These are phyloP conservation scores for Starmerella bombi DNA, from an alignment of 805 yeast species.

Conservation along the genomic window DNA sequence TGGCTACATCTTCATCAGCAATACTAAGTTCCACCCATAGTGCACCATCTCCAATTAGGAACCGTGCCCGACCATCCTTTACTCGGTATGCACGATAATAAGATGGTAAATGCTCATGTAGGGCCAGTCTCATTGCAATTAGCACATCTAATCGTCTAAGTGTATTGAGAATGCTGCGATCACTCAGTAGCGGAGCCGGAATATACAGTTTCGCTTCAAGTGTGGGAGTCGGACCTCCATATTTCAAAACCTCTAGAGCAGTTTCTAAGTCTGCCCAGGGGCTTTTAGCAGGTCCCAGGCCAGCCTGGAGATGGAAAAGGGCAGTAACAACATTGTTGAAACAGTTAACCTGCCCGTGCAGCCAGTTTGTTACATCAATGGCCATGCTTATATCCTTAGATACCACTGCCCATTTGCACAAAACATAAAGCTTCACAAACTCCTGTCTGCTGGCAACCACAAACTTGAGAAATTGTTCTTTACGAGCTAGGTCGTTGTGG, in stretches of 20 bases:
- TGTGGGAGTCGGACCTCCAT: conserved; percentile 65
- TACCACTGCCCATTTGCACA: conserved; percentile 76
- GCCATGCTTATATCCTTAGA: conserved; percentile 57
- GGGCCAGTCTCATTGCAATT: conserved; percentile 62
- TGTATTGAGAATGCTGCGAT: conserved; percentile 45
- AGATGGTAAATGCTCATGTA: conserved; percentile 43
- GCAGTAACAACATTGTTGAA: conserved; percentile 53
- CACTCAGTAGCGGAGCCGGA: conserved; percentile 37
- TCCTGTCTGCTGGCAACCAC: conserved; percentile 68
- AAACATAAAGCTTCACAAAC: conserved; percentile 68
- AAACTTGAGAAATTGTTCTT: conserved; percentile 52
- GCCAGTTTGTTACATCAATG: conserved; percentile 81
- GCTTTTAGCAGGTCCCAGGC: conserved; percentile 74
- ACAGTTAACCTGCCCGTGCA: conserved; percentile 61
- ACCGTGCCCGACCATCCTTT: conserved; percentile 62
- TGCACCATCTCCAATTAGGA: conserved; percentile 42
- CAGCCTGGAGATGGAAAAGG: conserved; percentile 52
- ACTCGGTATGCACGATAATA: conserved; percentile 52
- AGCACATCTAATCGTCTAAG: conserved; percentile 58
- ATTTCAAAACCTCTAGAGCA: conserved; percentile 67
- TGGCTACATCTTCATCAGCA: conserved; percentile 38
- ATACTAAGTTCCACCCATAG: conserved; percentile 71
- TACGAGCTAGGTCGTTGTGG: conserved; percentile 48
- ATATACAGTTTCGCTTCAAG: conserved; percentile 32
- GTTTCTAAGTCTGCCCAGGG: conserved; percentile 87